These are phyloP conservation scores for Smittium culicis DNA, from an alignment of 371 early-diverging fungal genomes.

Conservation along the genomic window DNA sequence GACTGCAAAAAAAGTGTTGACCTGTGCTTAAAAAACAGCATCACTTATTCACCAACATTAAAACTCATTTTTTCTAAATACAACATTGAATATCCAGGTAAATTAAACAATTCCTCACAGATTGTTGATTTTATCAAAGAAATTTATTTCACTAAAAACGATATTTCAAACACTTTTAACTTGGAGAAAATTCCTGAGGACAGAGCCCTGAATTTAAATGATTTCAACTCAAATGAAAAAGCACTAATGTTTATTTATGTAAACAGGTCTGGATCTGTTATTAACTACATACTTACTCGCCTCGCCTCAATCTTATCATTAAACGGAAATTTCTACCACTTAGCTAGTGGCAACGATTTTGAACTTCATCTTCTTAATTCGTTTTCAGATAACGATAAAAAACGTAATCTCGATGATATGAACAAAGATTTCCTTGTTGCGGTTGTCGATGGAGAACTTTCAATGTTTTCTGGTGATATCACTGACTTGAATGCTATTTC, in stretches of 20 bases:
- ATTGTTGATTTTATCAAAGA: background rate
- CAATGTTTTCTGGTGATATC: background rate
- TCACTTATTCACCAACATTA: background rate
- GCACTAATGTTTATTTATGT: background rate
- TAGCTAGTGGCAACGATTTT: background rate
- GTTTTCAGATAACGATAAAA: background rate
- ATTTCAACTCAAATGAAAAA: background rate
- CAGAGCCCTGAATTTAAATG: background rate
- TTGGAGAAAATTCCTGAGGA: background rate
- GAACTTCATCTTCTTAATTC: background rate
- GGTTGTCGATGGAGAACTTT: background rate
- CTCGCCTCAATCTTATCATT: background rate
- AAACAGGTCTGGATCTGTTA: background rate
- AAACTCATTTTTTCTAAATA: background rate
- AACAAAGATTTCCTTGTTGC: background rate
- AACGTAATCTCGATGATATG: background rate
- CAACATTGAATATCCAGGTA: background rate
- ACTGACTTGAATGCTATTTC: background rate
- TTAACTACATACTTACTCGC: background rate
- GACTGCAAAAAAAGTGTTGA: background rate
- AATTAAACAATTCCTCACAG: background rate
- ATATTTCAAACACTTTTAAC: background rate
- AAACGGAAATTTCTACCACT: background rate
- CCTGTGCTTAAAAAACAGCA: background rate
- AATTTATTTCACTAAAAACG: background rate